phyloP scores from a whole-genome alignment of 495 filamentous ascomycete species.

The Podospora comata region DNA sequence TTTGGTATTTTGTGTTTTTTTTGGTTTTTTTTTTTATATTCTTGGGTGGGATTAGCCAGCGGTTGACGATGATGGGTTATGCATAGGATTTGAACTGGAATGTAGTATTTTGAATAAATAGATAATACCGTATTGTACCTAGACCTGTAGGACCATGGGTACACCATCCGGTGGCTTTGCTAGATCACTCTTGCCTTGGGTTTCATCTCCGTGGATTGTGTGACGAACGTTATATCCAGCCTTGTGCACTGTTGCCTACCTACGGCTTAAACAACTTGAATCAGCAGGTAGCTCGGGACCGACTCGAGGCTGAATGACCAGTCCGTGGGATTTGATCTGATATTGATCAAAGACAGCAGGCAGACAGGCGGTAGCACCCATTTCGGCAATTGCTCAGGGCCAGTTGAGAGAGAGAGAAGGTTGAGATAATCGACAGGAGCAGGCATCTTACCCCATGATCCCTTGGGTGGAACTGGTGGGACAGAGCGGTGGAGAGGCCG shows the following conservation, averaged over 20 bases:
- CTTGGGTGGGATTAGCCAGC: not conserved
- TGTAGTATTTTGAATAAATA: not conserved
- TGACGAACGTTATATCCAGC: not conserved
- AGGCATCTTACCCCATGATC: conserved; percentile 2
- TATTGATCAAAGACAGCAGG: not conserved
- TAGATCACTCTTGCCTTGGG: not conserved
- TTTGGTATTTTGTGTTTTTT: not conserved
- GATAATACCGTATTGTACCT: too few species aligned
- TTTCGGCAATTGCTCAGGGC: not conserved
- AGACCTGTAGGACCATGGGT: not conserved
- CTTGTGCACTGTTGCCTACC: not conserved
- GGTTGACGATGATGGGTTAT: not conserved
- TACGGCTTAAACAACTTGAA: not conserved
- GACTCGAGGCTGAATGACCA: not conserved
- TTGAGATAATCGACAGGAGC: not conserved
- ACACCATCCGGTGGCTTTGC: not conserved
- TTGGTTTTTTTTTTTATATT: not conserved
- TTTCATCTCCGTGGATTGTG: not conserved
- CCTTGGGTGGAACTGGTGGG: not conserved
- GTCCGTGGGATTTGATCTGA: not conserved
- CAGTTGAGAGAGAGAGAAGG: not conserved
- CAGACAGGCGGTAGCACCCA: not conserved
- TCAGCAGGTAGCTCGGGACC: not conserved
- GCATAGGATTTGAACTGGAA: not conserved
- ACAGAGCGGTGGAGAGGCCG: not conserved